phyloP scores from a whole-genome alignment of 768 basidiomycete species.

The Termitomyces sp. region DNA sequence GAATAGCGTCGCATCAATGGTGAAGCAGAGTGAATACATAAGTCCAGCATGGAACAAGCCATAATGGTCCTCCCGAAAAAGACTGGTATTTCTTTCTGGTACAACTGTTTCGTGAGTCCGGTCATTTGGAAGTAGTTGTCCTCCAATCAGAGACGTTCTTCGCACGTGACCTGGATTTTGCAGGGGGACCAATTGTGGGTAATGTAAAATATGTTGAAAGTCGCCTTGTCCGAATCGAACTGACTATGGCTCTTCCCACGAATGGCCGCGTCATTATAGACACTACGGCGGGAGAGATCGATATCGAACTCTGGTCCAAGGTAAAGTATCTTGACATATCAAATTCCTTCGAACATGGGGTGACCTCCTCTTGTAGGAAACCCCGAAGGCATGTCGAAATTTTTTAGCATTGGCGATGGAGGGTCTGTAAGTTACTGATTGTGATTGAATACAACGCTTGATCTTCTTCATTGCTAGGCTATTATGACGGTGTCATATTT shows the following conservation, averaged over 20 bases:
- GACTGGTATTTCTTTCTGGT: too few species aligned
- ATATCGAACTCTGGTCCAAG: conserved; percentile 93
- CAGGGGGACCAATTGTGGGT: too few species aligned
- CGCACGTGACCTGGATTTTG: too few species aligned
- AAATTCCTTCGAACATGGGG: background rate
- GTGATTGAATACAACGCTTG: background rate
- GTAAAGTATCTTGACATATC: conserved; percentile 28
- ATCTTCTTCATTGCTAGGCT: conserved; percentile 46
- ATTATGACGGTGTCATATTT: conserved; percentile 94
- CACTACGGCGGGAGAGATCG: conserved; percentile 83
- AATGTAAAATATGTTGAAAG: too few species aligned
- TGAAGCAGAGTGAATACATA: too few species aligned
- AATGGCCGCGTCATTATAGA: conserved; percentile 82
- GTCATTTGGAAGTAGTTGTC: too few species aligned
- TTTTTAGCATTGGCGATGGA: conserved; percentile 86
- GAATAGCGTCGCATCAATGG: too few species aligned
- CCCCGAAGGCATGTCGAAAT: conserved; percentile 91
- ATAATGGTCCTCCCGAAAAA: too few species aligned
- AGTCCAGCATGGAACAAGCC: too few species aligned
- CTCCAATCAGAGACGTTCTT: too few species aligned
- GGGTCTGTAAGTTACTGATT: conserved; percentile 47
- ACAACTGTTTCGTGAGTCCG: too few species aligned
- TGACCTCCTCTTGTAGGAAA: conserved; percentile 49
- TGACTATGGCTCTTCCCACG: conserved; percentile 74
- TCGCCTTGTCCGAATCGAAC: background rate